These are phyloP conservation scores for Dactylellina parvicollis DNA, from an alignment of 2,329 filamentous ascomycete species.

Conservation along the genomic window DNA sequence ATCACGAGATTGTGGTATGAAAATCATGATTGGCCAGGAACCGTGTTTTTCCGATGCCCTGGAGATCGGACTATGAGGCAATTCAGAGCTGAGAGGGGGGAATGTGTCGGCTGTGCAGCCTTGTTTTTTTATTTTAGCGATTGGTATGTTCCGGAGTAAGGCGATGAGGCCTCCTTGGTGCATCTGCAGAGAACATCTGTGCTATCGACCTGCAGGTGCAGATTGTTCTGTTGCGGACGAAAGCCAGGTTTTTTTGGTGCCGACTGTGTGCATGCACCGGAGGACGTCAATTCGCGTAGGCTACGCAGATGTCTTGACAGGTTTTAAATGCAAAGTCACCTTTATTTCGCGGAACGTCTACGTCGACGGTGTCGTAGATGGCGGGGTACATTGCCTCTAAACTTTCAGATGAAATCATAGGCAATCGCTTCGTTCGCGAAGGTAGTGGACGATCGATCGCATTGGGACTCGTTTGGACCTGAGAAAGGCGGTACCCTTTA, in stretches of 20 bases:
- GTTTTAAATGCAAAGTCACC: too few species aligned
- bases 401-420: conserved; percentile 1
- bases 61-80: conserved; percentile 21
- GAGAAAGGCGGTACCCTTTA: background rate
- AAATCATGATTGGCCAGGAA: conserved; percentile 36
- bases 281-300: too few species aligned
- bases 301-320: too few species aligned
- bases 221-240: conserved; percentile 15
- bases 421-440: background rate
- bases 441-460: background rate
- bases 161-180: background rate
- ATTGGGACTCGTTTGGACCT: background rate
- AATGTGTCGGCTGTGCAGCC: conserved; percentile 20
- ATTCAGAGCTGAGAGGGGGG: conserved; percentile 39
- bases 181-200: conserved; percentile 28
- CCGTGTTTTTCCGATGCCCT: conserved; percentile 31
- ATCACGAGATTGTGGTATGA: conserved; percentile 53
- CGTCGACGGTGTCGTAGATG: too few species aligned
- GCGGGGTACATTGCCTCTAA: too few species aligned
- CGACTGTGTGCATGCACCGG: too few species aligned
- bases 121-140: conserved; percentile 19
- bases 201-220: conserved; percentile 31
- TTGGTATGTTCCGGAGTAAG: conserved; percentile 10
- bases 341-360: too few species aligned
- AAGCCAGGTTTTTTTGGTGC: background rate